These are phyloP conservation scores for Jaminaea rosea DNA, from an alignment of 1,284 basidiomycete species.

Conservation along the genomic window DNA sequence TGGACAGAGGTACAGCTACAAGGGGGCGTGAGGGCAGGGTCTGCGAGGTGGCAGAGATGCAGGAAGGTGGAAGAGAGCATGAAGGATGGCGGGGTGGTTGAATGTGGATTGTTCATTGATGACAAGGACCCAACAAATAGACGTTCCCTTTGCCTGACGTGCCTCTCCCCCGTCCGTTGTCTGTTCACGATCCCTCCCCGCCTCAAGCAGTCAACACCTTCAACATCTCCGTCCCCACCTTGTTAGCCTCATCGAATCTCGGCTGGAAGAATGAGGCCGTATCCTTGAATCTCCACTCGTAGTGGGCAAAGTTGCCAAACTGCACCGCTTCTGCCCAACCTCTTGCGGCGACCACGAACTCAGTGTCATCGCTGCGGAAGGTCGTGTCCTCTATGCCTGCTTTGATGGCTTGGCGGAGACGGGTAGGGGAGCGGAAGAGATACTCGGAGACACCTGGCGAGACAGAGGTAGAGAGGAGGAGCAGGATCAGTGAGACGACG, in stretches of 20 bases:
- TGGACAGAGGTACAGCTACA: slow-evolving; percentile 40
- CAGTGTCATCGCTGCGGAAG: slow-evolving; percentile 79
- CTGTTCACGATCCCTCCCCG: too few species aligned
- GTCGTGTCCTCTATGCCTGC: slow-evolving; percentile 71
- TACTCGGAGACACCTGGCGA: slow-evolving; percentile 93
- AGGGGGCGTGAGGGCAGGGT: slow-evolving; percentile 23
- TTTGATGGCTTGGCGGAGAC: slow-evolving; percentile 28
- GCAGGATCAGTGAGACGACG: too few species aligned
- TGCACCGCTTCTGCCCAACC: slow-evolving; percentile 71
- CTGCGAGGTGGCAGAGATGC: slow-evolving; percentile 2
- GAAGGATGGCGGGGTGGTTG: too few species aligned
- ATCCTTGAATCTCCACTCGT: slow-evolving; percentile 69
- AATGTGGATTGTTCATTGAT: too few species aligned
- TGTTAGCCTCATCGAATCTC: slow-evolving; percentile 75
- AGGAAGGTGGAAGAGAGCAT: too few species aligned
- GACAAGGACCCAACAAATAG: too few species aligned
- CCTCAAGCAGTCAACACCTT: too few species aligned
- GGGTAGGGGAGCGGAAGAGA: slow-evolving; percentile 63
- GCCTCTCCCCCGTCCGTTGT: too few species aligned
- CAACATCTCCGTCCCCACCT: slow-evolving; percentile 80
- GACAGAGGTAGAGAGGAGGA: too few species aligned
- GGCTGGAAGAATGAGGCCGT: slow-evolving; percentile 75
- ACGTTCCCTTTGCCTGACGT: too few species aligned
- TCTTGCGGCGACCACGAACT: slow-evolving; percentile 87
- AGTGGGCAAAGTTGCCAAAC: slow-evolving; percentile 85